Evolutionary conservation across 768 basidiomycete species (phyloP), one percentile per base, ranked within the genome.

Genomic region (Collybia sp.): DNA sequence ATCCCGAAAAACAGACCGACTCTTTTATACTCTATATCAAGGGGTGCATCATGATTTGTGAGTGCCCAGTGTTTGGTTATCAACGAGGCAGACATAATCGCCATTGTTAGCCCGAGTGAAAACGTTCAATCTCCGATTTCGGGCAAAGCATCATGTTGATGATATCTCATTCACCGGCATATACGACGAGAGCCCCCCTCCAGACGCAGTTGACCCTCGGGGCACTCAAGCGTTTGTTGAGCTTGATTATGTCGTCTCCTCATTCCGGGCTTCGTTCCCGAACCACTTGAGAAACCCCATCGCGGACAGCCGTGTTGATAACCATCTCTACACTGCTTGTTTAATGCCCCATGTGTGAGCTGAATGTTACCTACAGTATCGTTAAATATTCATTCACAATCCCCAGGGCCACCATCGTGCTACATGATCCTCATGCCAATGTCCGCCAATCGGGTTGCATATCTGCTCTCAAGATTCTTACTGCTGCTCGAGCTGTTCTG

Each of bases 401-500:
- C 47, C 18, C 4, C 52, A 90, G 88, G 11, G 77, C 83, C 5
- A 77, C 67, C 12, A 83, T 90, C 43, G 67, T 88, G 15, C 64
- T 90, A 35, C 88, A 89, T 53, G 88, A 90, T 51, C 84, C 85
- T 2, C 85, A 88, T 55, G 85, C 86, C 13, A 75, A 79, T 48
- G 69, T 84, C 40, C 68, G 70, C 18, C 67, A 63, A 39, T 70
- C 72, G 13, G 77, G 77, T 31, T 89, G 86, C 53, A 70, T 80
- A 35, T 88, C 85, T 35, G 82, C 85, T 12, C 70, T 80, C 53
- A 84, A 79, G 55, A 81, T 88, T 25, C 65, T 88, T 6, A 75
- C 74, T 1, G 79, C 86, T 18, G 77, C 85, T 2, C 75, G 87
- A 40, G 72, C 76, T 1, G 79, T 85, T 34, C 65, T 88, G 36